Base-by-base conservation (phyloP, 768 basidiomycete species). In the Tephrocybe rancida region DNA sequence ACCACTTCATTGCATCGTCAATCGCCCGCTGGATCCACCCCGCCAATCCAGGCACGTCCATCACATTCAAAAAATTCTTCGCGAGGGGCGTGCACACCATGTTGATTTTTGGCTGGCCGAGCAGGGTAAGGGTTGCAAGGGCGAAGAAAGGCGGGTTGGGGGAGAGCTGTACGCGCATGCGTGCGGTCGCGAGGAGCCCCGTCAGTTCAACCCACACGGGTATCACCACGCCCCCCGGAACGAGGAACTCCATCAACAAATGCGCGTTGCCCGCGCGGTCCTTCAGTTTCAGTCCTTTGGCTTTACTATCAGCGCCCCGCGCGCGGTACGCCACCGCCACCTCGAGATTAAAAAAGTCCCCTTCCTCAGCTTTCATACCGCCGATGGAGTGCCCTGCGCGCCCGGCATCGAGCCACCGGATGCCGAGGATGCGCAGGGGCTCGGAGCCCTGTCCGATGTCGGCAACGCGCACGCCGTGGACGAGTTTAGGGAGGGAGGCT, bases 161-260 rank as follows among this genome's bases (percentile, higher is more conserved):
- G 39, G 87, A 88, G 60, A 91, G 79, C 67, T 90, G 86, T n/a
- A 90, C 71, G 13, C 89, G 77, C 24, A 86, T 69, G 11, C 90
- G 76, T 3, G 82, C 78, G 2, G 84, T 83, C 3, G 83, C 82
- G 18, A 83, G 72, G n/a, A 88, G 70, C 5, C 83, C 82, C 29
- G 85, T 84, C 32, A 91, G 71, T 54, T 90, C 87, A 19, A 89
- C 82, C 87, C 88, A 92, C 21, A 83, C 80, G 1, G 83, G 83
- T 21, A 85, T 67, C n/a, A 78, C 71, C 21, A 76, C 42, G 3
- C 73, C 73, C 1, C 70, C 73, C 0, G 72, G 57, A 13, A 86
- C 61, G 70, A 82, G 86, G 69, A 92, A 90, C 60, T 91, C 80
- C 60, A 89, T 76, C 13, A 90, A 67, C 26, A 91, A 65, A 61